Evolutionary conservation across 2,329 filamentous ascomycete genomes (phyloP).

Genomic region (Trichoderma lentiforme): DNA sequence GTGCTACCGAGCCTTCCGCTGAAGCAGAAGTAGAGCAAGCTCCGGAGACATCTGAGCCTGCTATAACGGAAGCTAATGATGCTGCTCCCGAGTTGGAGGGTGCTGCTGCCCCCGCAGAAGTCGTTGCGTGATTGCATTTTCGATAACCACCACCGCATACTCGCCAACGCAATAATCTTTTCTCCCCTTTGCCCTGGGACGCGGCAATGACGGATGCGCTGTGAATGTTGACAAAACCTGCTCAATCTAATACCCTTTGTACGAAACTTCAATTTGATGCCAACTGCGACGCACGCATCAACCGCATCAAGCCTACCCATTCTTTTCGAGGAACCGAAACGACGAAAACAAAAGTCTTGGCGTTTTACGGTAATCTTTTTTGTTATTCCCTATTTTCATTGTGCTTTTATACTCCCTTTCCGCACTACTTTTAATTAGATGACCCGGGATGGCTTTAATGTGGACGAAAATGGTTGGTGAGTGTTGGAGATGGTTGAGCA

Average conservation of each 20-base stretch:
- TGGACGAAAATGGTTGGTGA: conserved; percentile 13
- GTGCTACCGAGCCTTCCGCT: not conserved
- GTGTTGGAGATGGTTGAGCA: conserved; percentile 3
- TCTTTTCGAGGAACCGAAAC: conserved; percentile 11
- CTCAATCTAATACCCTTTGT: conserved; percentile 31
- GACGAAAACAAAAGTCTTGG: conserved; percentile 17
- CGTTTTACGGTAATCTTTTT: conserved; percentile 1
- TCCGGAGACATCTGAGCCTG: not conserved
- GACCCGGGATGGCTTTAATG: conserved; percentile 15
- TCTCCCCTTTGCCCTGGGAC: not conserved
- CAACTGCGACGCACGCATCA: not conserved
- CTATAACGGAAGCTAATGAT: not conserved
- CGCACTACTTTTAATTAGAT: conserved; percentile 14
- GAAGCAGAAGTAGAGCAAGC: not conserved
- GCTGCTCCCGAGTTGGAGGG: not conserved
- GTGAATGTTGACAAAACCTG: conserved; percentile 19
- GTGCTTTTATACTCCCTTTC: not conserved
- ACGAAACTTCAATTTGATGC: conserved; percentile 20
- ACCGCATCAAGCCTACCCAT: not conserved
- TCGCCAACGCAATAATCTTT: not conserved
- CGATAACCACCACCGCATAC: not conserved
- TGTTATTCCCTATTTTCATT: not conserved
- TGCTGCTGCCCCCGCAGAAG: conserved; percentile 8
- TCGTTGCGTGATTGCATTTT: not conserved
- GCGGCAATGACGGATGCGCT: not conserved